These are phyloP conservation scores for Abelmoschus esculentus DNA, from an alignment of 345 rosid species.

Conservation along the genomic window DNA sequence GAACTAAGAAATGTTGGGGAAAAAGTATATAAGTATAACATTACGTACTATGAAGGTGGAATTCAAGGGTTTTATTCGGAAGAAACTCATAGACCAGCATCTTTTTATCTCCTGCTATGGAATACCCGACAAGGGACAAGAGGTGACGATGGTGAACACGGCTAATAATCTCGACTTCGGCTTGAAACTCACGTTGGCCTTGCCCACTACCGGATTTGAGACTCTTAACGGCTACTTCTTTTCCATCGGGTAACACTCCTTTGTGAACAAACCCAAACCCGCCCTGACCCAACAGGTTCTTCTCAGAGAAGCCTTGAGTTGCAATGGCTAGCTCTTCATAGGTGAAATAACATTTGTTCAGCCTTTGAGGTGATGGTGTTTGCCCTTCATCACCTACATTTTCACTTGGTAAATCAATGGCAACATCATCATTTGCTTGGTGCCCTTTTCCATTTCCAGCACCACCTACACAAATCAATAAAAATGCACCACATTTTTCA, in stretches of 20 bases:
- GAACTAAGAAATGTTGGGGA: not conserved
- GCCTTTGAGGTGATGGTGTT: constrained; percentile 38
- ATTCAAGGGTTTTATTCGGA: constrained; percentile 9
- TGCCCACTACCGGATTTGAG: constrained; percentile 75
- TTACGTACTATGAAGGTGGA: constrained; percentile 8
- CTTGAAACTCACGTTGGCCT: constrained; percentile 75
- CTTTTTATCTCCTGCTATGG: constrained; percentile 46
- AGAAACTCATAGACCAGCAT: constrained; percentile 23
- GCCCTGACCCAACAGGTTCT: constrained; percentile 69
- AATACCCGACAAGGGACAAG: constrained; percentile 78
- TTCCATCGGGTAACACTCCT: constrained; percentile 66
- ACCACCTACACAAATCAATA: constrained; percentile 15
- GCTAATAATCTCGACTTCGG: constrained; percentile 86
- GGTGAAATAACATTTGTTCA: constrained; percentile 51
- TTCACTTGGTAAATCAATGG: not conserved
- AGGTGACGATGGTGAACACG: constrained; percentile 93
- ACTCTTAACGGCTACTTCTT: constrained; percentile 80
- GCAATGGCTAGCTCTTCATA: constrained; percentile 67
- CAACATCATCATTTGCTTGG: constrained; percentile 8
- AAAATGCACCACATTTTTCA: not conserved
- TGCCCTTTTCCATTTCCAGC: constrained; percentile 22
- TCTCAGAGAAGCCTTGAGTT: constrained; percentile 53
- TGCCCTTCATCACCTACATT: constrained; percentile 11
- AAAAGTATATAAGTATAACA: not conserved
- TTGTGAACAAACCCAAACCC: constrained; percentile 86